Base-by-base conservation (phyloP, 1,139 yeast genomes). In the Meyerozyma athensensis region DNA sequence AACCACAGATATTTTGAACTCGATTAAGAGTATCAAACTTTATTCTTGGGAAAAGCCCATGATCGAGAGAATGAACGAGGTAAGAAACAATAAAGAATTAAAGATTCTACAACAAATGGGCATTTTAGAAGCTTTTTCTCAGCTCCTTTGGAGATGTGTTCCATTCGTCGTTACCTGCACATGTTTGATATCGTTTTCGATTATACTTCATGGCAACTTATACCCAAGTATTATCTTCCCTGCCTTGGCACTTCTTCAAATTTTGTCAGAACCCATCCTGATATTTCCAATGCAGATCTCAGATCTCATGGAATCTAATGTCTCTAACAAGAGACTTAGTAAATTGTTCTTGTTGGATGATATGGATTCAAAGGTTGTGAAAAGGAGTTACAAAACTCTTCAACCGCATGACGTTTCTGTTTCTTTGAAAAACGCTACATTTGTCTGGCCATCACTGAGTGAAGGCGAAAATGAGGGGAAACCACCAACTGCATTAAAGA, bases 1-100 rank as follows among this genome's bases (percentile, higher is more conserved):
- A 36, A 63, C 65, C 19, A 60, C 65, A 18, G 74, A 68, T 46
- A 63, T 68, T 28, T 57, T 68, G 36, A 59, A 54, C 35, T 59
- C 72, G 3, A 62, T 67, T 17, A 68, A 67, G 40, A 62, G 67
- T 34, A 56, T 68, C 43, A 68, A 68, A 40, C 56, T 65, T 32
- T 65, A 65, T 43, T 61, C 68, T 5, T 65, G 72, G 72, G 71
- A 65, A 40, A 43, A 46, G 23, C 72, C 74, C 13, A 64, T 67
- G 65, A 47, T 66, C 44, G 48, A 51, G 18, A 56, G 64, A 41
- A 54, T 68, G 33, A 52, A 54, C 30, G 57, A 49, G 4, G 50
- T 66, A 21, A 61, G 74, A 56, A 66, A 66, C 42, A 61, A 55
- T 18, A 53, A 61, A 36, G 73, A 68, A 44, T 56, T 67, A 41